Evolutionary conservation across 1,139 yeast species (phyloP).

Genomic region (Ogataea hybrid): DNA sequence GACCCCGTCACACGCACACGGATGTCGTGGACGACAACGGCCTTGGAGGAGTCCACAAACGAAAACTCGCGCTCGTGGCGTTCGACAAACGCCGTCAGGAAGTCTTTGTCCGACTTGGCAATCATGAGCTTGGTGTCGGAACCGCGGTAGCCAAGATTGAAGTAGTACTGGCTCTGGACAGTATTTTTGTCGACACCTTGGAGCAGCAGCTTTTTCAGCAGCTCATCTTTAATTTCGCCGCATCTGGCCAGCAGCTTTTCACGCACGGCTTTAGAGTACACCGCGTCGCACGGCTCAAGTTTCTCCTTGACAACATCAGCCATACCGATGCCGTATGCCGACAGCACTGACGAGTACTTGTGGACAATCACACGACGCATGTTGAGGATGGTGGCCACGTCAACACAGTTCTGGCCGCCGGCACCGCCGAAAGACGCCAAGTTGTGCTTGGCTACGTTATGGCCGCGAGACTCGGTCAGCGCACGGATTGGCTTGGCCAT

Average conservation of each 20-base stretch:
- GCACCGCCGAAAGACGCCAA: slow-evolving; percentile 52
- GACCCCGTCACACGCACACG: slow-evolving; percentile 62
- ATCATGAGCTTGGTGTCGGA: slow-evolving; percentile 81
- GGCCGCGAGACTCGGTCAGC: slow-evolving; percentile 48
- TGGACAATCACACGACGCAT: slow-evolving; percentile 43
- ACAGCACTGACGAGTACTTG: slow-evolving; percentile 47
- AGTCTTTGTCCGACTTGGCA: slow-evolving; percentile 30
- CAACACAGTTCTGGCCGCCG: slow-evolving; percentile 50
- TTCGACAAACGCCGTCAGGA: slow-evolving; percentile 17
- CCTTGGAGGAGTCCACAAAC: slow-evolving; percentile 51
- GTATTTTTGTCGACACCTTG: slow-evolving; percentile 14
- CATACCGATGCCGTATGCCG: slow-evolving; percentile 45
- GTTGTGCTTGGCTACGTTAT: slow-evolving; percentile 40
- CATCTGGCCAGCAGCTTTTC: slow-evolving; percentile 13
- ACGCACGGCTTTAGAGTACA: slow-evolving; percentile 7
- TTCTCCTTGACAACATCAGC: slow-evolving; percentile 38
- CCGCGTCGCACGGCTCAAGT: slow-evolving; percentile 37
- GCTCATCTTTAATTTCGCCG: slow-evolving; percentile 7
- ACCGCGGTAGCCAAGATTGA: slow-evolving; percentile 64
- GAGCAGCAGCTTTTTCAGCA: slow-evolving; percentile 3
- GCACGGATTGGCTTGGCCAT: slow-evolving; percentile 52
- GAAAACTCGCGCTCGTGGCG: slow-evolving; percentile 66
- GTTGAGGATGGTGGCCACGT: slow-evolving; percentile 45
- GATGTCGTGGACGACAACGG: slow-evolving; percentile 72
- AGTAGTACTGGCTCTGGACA: slow-evolving; percentile 9